phyloP scores from a whole-genome alignment of 495 filamentous ascomycete genomes.

The Neurospora sp. region DNA sequence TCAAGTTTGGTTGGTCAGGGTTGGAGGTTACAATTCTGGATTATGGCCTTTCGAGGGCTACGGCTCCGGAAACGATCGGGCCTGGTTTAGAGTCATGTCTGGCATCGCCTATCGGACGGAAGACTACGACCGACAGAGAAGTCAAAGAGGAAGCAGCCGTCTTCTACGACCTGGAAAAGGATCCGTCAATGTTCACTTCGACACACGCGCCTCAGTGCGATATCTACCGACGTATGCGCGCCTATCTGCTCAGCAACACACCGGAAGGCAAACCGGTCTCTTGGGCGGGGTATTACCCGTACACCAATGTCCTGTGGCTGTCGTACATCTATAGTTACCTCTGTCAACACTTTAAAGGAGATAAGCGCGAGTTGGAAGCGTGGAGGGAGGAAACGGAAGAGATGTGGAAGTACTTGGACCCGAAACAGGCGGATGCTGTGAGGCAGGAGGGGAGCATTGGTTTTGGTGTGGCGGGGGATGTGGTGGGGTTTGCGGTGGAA shows the following conservation, averaged over 20 bases:
- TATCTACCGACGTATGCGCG: conserved; percentile 43
- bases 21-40: conserved; percentile 79
- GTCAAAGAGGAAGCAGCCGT: conserved; percentile 13
- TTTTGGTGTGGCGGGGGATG: conserved; percentile 21
- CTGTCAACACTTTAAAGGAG: conserved; percentile 22
- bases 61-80: conserved; percentile 9
- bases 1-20: conserved; percentile 54
- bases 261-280: conserved; percentile 26
- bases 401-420: conserved; percentile 22
- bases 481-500: conserved; percentile 34
- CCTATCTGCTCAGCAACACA: conserved; percentile 33
- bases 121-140: neutral
- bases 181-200: conserved; percentile 41
- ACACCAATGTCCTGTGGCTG: conserved; percentile 47
- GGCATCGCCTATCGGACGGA: neutral
- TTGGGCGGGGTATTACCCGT: conserved; percentile 33
- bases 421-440: neutral
- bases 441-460: neutral
- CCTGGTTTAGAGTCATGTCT: neutral
- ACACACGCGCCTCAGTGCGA: conserved; percentile 36
- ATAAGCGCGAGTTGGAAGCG: conserved; percentile 19
- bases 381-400: conserved; percentile 32
- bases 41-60: conserved; percentile 73
- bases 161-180: conserved; percentile 42
- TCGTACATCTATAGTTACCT: conserved; percentile 39